Evolutionary conservation across 306 rosid species (phyloP).

Genomic region (Gillenia trifoliata): DNA sequence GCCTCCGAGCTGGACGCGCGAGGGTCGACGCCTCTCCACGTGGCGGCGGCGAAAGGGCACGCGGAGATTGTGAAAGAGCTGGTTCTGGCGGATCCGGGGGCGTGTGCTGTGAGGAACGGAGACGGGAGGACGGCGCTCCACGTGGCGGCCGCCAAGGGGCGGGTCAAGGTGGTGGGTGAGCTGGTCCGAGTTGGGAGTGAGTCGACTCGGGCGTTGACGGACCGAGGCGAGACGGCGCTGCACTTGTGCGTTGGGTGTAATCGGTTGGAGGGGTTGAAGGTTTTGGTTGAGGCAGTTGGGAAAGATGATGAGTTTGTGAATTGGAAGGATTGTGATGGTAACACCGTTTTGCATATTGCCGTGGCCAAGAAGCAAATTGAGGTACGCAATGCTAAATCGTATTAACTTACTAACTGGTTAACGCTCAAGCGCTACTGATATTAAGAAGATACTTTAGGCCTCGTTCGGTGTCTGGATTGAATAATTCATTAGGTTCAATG

Average conservation of each 20-base stretch:
- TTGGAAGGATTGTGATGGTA: slow-evolving; percentile 23
- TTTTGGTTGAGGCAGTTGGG: slow-evolving; percentile 13
- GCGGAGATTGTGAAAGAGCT: slow-evolving; percentile 8
- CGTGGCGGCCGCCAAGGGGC: slow-evolving; percentile 30
- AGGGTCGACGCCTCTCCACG: slow-evolving; percentile 29
- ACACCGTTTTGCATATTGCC: slow-evolving; percentile 29
- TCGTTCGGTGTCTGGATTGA: no score
- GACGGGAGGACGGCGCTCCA: slow-evolving; percentile 32
- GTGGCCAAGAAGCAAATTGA: slow-evolving; percentile 25
- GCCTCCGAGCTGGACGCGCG: slow-evolving; percentile 18
- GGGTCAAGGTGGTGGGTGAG: slow-evolving; percentile 18
- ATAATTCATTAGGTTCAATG: neutral
- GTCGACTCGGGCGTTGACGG: slow-evolving; percentile 16
- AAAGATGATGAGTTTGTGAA: slow-evolving; percentile 6
- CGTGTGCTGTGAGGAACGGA: slow-evolving; percentile 16
- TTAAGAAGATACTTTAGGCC: no score
- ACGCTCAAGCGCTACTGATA: neutral
- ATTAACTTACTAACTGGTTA: no score
- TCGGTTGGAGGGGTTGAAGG: slow-evolving; percentile 25
- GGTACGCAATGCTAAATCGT: slow-evolving; percentile 8
- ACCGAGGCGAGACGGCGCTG: slow-evolving; percentile 23
- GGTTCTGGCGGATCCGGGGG: slow-evolving; percentile 6
- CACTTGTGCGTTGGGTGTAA: slow-evolving; percentile 28
- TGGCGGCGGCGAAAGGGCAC: slow-evolving; percentile 24
- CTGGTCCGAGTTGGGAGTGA: slow-evolving; percentile 6